Conservation (phyloP, 2,329 filamentous ascomycete genomes). For the Purpureocillium lavendulum region DNA sequence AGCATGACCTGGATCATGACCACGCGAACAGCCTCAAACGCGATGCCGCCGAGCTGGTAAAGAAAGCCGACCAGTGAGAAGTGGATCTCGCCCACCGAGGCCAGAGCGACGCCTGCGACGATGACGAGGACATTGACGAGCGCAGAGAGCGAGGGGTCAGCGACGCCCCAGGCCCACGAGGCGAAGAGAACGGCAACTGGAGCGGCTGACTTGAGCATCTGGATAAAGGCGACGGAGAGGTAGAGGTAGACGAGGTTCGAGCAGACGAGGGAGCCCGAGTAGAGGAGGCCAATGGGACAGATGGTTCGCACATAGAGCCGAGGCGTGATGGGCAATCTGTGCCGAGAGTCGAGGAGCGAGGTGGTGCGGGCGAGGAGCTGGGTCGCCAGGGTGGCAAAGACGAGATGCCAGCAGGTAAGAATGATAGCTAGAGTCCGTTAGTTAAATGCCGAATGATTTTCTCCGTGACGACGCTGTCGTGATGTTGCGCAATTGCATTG, state of each 20-base stretch:
- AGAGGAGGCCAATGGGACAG: constrained; percentile 58
- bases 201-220: constrained; percentile 63
- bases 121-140: constrained; percentile 43
- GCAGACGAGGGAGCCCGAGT: constrained; percentile 57
- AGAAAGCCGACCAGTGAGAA: constrained; percentile 59
- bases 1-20: constrained; percentile 83
- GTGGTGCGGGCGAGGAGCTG: constrained; percentile 59
- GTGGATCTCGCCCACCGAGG: constrained; percentile 55
- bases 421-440: constrained; percentile 34
- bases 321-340: constrained; percentile 52
- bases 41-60: constrained; percentile 65
- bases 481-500: no score
- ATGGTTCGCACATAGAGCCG: constrained; percentile 54
- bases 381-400: constrained; percentile 58
- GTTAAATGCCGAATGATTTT: neutral
- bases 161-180: constrained; percentile 51
- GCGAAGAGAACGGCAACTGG: constrained; percentile 59
- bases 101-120: constrained; percentile 42
- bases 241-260: constrained; percentile 62
- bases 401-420: constrained; percentile 60
- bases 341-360: constrained; percentile 52
- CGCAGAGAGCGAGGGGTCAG: constrained; percentile 34
- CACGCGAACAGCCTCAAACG: constrained; percentile 73
- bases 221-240: constrained; percentile 59
- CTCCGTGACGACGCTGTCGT: no score